Percentiles rank a stretch among this genome's conserved stretches.
phyloP scores from a whole-genome alignment of 78 protist genomes.

The Dictyostelium discoideum region DNA sequence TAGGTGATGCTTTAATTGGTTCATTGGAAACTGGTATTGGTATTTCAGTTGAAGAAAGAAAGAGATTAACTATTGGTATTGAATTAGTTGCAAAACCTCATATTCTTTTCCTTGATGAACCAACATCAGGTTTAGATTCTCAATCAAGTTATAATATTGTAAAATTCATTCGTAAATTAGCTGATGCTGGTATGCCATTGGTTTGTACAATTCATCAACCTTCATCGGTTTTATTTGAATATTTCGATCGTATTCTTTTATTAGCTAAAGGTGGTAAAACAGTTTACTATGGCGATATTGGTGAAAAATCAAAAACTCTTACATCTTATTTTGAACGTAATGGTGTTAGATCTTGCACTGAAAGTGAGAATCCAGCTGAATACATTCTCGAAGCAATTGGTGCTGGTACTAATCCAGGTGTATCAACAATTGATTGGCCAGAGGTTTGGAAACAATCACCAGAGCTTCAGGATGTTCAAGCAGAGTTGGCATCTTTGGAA shows the following conservation, averaged over 20 bases:
- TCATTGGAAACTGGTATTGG: slow-evolving; percentile 65
- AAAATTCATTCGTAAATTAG: slow-evolving; percentile 59
- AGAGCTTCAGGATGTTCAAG: neutral
- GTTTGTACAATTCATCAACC: slow-evolving; percentile 84
- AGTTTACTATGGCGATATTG: slow-evolving; percentile 83
- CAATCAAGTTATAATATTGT: slow-evolving; percentile 68
- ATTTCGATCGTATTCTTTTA: slow-evolving; percentile 65
- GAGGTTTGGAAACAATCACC: slow-evolving; percentile 48
- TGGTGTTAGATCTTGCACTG: slow-evolving; percentile 52
- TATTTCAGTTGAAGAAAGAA: slow-evolving; percentile 66
- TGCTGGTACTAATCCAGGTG: slow-evolving; percentile 38
- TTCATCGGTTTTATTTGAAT: slow-evolving; percentile 69
- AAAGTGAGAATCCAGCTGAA: slow-evolving; percentile 82
- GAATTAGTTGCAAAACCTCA: slow-evolving; percentile 78
- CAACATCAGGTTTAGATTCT: slow-evolving; percentile 48
- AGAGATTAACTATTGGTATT: slow-evolving; percentile 73
- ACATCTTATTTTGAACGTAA: slow-evolving; percentile 31
- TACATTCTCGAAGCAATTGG: slow-evolving; percentile 79
- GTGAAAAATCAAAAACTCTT: slow-evolving; percentile 33
- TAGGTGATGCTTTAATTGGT: slow-evolving; percentile 79
- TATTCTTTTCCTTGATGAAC: slow-evolving; percentile 40
- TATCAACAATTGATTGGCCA: slow-evolving; percentile 49
- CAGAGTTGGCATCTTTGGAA: neutral
- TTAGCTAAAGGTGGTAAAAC: slow-evolving; percentile 81
- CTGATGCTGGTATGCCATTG: slow-evolving; percentile 79